phyloP scores from a whole-genome alignment of 2,329 filamentous ascomycete species.

The Endoconidiophora laricicola region DNA sequence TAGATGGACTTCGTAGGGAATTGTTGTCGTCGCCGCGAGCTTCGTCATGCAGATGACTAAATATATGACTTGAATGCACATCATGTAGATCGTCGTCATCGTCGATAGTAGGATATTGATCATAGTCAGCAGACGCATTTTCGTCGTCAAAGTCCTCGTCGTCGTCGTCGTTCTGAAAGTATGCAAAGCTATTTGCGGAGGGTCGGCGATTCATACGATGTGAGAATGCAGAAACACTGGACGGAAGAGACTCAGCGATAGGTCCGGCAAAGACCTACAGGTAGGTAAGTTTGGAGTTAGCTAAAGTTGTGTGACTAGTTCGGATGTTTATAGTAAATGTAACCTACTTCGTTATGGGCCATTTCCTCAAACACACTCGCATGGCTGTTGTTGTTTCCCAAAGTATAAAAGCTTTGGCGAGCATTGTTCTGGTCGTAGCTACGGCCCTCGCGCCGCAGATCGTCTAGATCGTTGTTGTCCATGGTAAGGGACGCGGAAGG shows the following conservation, averaged over 20 bases:
- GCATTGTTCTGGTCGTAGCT: neutral
- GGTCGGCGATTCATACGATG: conserved; percentile 68
- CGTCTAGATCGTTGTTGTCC: neutral
- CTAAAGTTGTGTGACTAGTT: neutral
- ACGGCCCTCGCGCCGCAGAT: neutral
- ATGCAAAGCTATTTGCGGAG: conserved; percentile 78
- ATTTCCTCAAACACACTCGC: conserved; percentile 84
- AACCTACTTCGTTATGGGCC: conserved; percentile 74
- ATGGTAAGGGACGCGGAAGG: neutral
- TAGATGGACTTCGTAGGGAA: conserved; percentile 13
- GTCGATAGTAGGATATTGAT: conserved; percentile 12
- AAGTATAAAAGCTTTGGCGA: conserved; percentile 4
- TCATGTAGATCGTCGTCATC: conserved; percentile 24
- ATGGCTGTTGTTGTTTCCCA: conserved; percentile 45
- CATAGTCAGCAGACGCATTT: neutral
- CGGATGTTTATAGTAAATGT: neutral
- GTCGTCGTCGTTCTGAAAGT: conserved; percentile 58
- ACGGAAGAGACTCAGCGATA: conserved; percentile 88
- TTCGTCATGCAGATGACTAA: neutral
- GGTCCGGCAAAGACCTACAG: conserved; percentile 68
- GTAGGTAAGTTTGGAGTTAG: conserved; percentile 8
- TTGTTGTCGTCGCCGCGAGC: neutral
- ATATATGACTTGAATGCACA: conserved; percentile 15
- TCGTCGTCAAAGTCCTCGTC: conserved; percentile 25
- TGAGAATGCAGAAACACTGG: conserved; percentile 78